A percentile compares a stretch with the other conserved stretches of the same genome.
Evolutionary conservation across 2,329 filamentous ascomycete genomes (phyloP).

Genomic region (Fragosphaeria purpurea): DNA sequence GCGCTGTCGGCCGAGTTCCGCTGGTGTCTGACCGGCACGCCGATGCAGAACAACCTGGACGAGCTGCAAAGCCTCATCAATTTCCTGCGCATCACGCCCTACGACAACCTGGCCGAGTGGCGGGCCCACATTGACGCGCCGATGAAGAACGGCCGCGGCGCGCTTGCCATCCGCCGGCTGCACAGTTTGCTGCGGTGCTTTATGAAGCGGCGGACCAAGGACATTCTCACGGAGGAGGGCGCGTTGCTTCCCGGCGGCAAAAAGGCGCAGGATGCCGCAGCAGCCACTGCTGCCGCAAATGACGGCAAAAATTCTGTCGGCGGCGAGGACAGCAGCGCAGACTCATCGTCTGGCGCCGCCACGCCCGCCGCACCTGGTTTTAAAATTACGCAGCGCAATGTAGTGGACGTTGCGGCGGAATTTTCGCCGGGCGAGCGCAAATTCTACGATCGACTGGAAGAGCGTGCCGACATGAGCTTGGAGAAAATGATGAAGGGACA

Average conservation of each 20-base stretch:
- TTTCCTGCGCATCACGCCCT: slow-evolving; percentile 86
- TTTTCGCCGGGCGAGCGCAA: slow-evolving; percentile 71
- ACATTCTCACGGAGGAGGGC: slow-evolving; percentile 82
- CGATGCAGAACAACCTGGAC: slow-evolving; percentile 96
- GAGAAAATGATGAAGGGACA: slow-evolving; percentile 79
- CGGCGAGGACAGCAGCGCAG: not conserved
- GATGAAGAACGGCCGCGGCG: slow-evolving; percentile 81
- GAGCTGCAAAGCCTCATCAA: slow-evolving; percentile 89
- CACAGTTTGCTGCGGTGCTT: slow-evolving; percentile 81
- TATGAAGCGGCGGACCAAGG: slow-evolving; percentile 98
- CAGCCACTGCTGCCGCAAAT: slow-evolving; percentile 26
- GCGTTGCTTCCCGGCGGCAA: slow-evolving; percentile 70
- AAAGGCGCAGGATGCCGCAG: slow-evolving; percentile 30
- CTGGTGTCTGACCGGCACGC: slow-evolving; percentile 94
- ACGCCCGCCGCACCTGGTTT: slow-evolving; percentile 54
- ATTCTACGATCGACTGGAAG: slow-evolving; percentile 78
- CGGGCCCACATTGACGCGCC: slow-evolving; percentile 83
- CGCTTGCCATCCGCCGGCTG: slow-evolving; percentile 76
- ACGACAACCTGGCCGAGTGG: slow-evolving; percentile 78
- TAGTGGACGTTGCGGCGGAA: slow-evolving; percentile 67
- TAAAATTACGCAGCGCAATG: slow-evolving; percentile 83
- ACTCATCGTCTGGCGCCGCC: not conserved
- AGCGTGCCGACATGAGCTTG: slow-evolving; percentile 75
- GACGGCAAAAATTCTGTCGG: slow-evolving; percentile 27
- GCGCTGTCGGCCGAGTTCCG: slow-evolving; percentile 76